phyloP scores from a whole-genome alignment of 345 rosid genomes.

The Arabis hirsuta region DNA sequence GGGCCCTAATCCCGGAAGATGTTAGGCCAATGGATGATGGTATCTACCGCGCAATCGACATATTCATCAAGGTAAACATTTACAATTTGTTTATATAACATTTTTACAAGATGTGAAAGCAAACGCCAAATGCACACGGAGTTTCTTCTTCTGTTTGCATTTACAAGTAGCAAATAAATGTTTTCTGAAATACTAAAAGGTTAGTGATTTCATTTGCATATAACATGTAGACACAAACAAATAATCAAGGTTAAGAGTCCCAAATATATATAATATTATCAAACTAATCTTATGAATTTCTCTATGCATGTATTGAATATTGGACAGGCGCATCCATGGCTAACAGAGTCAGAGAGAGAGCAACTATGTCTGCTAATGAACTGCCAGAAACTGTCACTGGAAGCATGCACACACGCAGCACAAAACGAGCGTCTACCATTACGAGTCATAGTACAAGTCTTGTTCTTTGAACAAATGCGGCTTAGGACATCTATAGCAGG shows the following conservation, averaged over 20 bases:
- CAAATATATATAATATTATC: not conserved
- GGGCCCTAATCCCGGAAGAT: constrained; percentile 70
- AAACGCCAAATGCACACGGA: no score
- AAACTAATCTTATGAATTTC: not conserved
- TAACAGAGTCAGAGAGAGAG: constrained; percentile 77
- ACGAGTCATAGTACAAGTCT: constrained; percentile 81
- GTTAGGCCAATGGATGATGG: constrained; percentile 85
- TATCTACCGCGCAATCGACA: constrained; percentile 85
- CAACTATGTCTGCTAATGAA: constrained; percentile 77
- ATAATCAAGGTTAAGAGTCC: no score
- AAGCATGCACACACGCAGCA: constrained; percentile 92
- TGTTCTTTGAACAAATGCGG: constrained; percentile 89
- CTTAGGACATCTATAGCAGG: constrained; percentile 77
- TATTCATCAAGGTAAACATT: constrained; percentile 74
- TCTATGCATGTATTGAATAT: not conserved
- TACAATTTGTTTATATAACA: no score
- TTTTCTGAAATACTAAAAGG: no score
- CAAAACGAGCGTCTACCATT: constrained; percentile 93
- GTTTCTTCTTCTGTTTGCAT: not conserved
- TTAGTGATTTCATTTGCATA: no score
- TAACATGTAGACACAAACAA: no score
- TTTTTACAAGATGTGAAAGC: no score
- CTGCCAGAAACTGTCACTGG: constrained; percentile 89
- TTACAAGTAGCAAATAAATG: not conserved
- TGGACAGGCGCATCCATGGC: constrained; percentile 91